phyloP scores from a whole-genome alignment of 2,329 filamentous ascomycete species.

The Zopfia rhizophila region DNA sequence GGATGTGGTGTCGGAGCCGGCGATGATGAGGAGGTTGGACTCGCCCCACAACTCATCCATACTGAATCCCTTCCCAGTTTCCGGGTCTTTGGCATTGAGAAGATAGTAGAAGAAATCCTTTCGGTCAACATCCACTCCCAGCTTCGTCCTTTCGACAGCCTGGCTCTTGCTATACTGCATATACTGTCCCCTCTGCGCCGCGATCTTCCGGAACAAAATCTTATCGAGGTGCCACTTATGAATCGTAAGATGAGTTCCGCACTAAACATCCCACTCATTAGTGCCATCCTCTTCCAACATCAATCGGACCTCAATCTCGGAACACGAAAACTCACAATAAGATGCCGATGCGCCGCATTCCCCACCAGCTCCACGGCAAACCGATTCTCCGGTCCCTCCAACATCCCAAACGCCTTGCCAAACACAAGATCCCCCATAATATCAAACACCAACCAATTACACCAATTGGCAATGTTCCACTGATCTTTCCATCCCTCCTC shows the following conservation, averaged over 20 bases:
- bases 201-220: conserved; percentile 57
- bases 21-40: conserved; percentile 61
- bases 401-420: conserved; percentile 57
- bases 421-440: conserved; percentile 63
- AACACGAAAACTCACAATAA: conserved; percentile 47
- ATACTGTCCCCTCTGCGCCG: conserved; percentile 52
- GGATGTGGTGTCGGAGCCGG: conserved; percentile 58
- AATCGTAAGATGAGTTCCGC: conserved; percentile 56
- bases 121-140: conserved; percentile 51
- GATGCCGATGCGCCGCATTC: conserved; percentile 57
- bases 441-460: conserved; percentile 61
- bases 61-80: conserved; percentile 56
- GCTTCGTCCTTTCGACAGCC: conserved; percentile 54
- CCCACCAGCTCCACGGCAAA: conserved; percentile 55
- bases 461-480: conserved; percentile 58
- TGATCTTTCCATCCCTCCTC: conserved; percentile 52
- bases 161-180: conserved; percentile 57
- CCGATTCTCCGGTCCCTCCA: conserved; percentile 53
- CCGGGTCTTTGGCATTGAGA: conserved; percentile 58
- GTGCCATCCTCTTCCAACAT: background rate
- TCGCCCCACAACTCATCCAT: conserved; percentile 61
- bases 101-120: conserved; percentile 63
- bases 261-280: too few relatives aligned
- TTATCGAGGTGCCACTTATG: conserved; percentile 57
- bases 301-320: background rate